Conservation (phyloP, 371 early-diverging fungal species). For the Rhizopus delemar region DNA sequence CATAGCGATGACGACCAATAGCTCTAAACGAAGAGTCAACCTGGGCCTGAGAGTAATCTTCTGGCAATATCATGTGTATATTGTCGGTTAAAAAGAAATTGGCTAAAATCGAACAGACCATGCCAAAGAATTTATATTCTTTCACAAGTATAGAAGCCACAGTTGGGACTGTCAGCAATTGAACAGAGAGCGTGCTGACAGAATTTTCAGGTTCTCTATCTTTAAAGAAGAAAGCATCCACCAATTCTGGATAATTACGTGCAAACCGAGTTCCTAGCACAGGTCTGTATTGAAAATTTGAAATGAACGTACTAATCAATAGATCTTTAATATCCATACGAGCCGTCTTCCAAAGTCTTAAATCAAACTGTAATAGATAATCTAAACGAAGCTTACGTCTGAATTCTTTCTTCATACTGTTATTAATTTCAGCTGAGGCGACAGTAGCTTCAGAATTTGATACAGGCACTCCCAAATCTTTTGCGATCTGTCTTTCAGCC, state of each 20-base stretch:
- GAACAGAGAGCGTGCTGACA: conserved; percentile 86
- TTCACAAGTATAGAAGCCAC: conserved; percentile 82
- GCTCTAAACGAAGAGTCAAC: conserved; percentile 76
- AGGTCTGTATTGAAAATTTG: conserved; percentile 78
- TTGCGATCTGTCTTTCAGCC: conserved; percentile 29
- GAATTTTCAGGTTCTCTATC: conserved; percentile 90
- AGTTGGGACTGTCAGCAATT: conserved; percentile 92
- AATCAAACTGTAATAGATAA: conserved; percentile 79
- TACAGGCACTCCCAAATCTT: conserved; percentile 22
- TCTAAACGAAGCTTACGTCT: conserved; percentile 69
- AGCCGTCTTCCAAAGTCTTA: conserved; percentile 87
- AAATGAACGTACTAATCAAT: conserved; percentile 81
- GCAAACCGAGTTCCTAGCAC: conserved; percentile 69
- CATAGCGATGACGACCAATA: conserved; percentile 78
- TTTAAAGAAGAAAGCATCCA: conserved; percentile 75
- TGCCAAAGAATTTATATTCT: conserved; percentile 75
- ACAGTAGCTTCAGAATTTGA: neutral
- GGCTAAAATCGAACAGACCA: conserved; percentile 66
- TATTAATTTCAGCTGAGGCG: conserved; percentile 12
- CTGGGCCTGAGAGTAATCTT: conserved; percentile 46
- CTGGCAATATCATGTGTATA: conserved; percentile 37
- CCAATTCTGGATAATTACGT: conserved; percentile 76
- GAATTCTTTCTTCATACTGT: conserved; percentile 35
- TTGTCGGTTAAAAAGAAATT: conserved; percentile 70
- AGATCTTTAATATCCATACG: conserved; percentile 79